Evolutionary conservation across 768 basidiomycete species (phyloP).

Genomic region (Tylopilus subfusipes): DNA sequence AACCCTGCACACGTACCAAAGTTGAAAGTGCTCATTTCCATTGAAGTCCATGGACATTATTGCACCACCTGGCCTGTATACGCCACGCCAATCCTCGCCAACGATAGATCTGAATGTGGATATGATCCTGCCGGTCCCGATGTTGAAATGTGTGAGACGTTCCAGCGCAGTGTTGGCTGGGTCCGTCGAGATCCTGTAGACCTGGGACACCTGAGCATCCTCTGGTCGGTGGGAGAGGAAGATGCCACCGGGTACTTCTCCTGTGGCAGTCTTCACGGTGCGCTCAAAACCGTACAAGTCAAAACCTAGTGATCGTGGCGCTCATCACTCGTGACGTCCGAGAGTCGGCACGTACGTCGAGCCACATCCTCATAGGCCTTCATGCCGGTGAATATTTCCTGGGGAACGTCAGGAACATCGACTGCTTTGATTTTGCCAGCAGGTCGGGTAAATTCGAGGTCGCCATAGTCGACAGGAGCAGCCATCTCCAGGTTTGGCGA

Average conservation of each 20-base stretch:
- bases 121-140: constrained; percentile 38
- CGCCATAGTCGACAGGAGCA: constrained; percentile 26
- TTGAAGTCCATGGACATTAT: constrained; percentile 40
- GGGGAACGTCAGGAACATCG: constrained; percentile 32
- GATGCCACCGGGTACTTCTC: constrained; percentile 20
- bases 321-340: neutral
- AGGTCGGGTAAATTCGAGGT: constrained; percentile 35
- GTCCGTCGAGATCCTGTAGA: constrained; percentile 34
- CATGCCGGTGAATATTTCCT: constrained; percentile 35
- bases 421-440: constrained; percentile 39
- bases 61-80: constrained; percentile 34
- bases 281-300: constrained; percentile 27
- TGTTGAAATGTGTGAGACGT: constrained; percentile 39
- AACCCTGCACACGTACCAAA: constrained; percentile 30
- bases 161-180: constrained; percentile 25
- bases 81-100: constrained; percentile 42
- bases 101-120: constrained; percentile 28
- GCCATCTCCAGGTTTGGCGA: constrained; percentile 19
- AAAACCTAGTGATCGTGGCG: constrained; percentile 23
- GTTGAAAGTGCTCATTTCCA: constrained; percentile 40
- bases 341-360: constrained; percentile 23
- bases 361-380: constrained; percentile 38
- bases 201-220: constrained; percentile 37
- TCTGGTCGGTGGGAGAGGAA: constrained; percentile 39
- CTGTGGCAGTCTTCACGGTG: constrained; percentile 7